These are phyloP conservation scores for Mediolabrus comicus DNA, from an alignment of 108 stramenopile genomes.

Conservation along the genomic window DNA sequence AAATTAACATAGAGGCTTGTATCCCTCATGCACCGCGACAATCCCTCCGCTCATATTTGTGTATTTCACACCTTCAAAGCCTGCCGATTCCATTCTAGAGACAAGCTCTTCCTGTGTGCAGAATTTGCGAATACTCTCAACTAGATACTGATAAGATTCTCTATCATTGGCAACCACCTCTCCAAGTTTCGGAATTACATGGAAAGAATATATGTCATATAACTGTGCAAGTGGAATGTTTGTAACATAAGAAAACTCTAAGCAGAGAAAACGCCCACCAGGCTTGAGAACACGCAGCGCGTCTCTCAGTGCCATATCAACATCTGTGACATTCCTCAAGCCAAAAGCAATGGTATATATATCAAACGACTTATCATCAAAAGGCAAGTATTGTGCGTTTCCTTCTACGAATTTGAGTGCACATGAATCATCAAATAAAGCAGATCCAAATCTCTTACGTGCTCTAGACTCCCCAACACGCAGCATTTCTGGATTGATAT, in stretches of 20 bases:
- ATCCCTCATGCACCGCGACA: slow-evolving; percentile 92
- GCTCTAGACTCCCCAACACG: slow-evolving; percentile 86
- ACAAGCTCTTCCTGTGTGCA: slow-evolving; percentile 88
- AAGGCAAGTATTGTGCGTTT: slow-evolving; percentile 94
- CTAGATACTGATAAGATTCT: slow-evolving; percentile 97
- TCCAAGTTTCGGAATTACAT: slow-evolving; percentile 93
- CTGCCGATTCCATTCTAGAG: slow-evolving; percentile 76
- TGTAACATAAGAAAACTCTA: slow-evolving; percentile 93
- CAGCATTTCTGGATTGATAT: slow-evolving; percentile 97
- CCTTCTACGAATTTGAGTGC: slow-evolving; percentile 80
- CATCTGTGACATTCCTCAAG: slow-evolving; percentile 96
- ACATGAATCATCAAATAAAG: slow-evolving; percentile 50
- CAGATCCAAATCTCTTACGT: slow-evolving; percentile 50
- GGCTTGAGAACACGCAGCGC: slow-evolving; percentile 89
- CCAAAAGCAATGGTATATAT: slow-evolving; percentile 98
- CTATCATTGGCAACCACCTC: slow-evolving; percentile 92
- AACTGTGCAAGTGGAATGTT: slow-evolving; percentile 60
- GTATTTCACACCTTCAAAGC: slow-evolving; percentile 75
- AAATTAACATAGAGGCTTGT: slow-evolving; percentile 67
- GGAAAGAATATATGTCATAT: slow-evolving; percentile 93
- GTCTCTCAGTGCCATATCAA: slow-evolving; percentile 81
- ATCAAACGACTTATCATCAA: slow-evolving; percentile 91
- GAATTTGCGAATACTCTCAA: slow-evolving; percentile 97
- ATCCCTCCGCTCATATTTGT: slow-evolving; percentile 92
- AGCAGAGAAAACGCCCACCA: slow-evolving; percentile 97